phyloP scores from a whole-genome alignment of 2,329 filamentous ascomycete genomes.

The Venturia oleaginea region DNA sequence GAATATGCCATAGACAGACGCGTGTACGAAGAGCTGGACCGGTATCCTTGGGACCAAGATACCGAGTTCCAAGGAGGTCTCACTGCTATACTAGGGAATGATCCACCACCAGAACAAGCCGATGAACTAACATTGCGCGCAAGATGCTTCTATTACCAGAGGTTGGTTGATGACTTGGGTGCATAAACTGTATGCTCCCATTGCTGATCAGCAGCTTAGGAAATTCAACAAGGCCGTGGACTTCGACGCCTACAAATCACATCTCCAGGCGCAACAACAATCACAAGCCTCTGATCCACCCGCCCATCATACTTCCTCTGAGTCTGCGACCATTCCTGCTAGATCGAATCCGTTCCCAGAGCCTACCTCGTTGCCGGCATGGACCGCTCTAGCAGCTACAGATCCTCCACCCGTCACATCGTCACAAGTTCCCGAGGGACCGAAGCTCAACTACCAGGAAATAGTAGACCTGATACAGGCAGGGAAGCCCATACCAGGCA shows the following conservation, averaged over 20 bases:
- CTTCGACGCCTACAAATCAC: conserved; percentile 58
- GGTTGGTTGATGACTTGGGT: conserved; percentile 21
- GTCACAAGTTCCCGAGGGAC: conserved; percentile 7
- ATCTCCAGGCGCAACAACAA: conserved; percentile 41
- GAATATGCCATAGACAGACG: background rate
- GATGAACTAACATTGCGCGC: conserved; percentile 53
- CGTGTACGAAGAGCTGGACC: conserved; percentile 39
- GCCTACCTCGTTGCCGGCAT: background rate
- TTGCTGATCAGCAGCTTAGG: conserved; percentile 19
- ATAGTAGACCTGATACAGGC: conserved; percentile 78
- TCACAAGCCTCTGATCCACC: background rate
- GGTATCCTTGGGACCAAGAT: conserved; percentile 60
- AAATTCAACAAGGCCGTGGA: conserved; percentile 46
- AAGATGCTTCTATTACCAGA: conserved; percentile 59
- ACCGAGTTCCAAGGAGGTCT: conserved; percentile 60
- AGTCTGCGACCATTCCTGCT: background rate
- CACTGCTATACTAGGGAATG: conserved; percentile 52
- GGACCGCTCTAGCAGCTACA: conserved; percentile 7
- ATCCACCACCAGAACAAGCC: conserved; percentile 45
- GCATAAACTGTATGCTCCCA: background rate
- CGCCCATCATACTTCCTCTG: background rate
- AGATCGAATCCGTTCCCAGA: background rate
- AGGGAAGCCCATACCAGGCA: conserved; percentile 76
- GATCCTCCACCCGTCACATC: conserved; percentile 6
- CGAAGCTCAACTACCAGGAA: conserved; percentile 31